Evolutionary conservation across 176 grass and related monocot genomes (phyloP).

Genomic region (Aegilops tauschii): DNA sequence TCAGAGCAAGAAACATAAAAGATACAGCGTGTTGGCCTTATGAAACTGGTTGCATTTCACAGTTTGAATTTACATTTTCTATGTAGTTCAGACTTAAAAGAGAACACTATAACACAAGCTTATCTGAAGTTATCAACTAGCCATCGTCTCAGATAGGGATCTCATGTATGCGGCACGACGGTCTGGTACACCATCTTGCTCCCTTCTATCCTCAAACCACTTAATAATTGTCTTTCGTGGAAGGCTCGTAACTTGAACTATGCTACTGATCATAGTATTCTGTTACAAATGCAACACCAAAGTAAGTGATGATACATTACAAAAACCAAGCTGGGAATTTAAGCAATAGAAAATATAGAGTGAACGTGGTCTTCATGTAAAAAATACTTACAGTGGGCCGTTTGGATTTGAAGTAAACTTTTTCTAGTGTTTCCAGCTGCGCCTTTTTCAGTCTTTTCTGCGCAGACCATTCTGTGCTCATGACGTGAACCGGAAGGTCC

Average conservation of each 20-base stretch:
- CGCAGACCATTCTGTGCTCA: constrained; percentile 47
- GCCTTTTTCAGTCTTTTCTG: constrained; percentile 80
- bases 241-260: constrained; percentile 91
- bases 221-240: constrained; percentile 72
- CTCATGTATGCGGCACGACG: constrained; percentile 45
- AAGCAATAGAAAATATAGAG: neutral
- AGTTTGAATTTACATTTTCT: constrained; percentile 41
- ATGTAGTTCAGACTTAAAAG: constrained; percentile 19
- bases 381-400: constrained; percentile 68
- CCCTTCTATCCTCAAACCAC: constrained; percentile 93
- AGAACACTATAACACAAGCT: constrained; percentile 12
- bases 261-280: constrained; percentile 87
- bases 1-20: constrained; percentile 22
- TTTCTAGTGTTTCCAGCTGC: constrained; percentile 80
- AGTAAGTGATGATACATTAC: neutral
- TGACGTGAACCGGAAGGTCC: constrained; percentile 61
- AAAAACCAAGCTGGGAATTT: neutral
- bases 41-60: constrained; percentile 17
- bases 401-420: constrained; percentile 75
- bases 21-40: constrained; percentile 12
- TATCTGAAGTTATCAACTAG: constrained; percentile 39
- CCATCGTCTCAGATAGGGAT: constrained; percentile 45
- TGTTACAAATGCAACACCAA: constrained; percentile 41
- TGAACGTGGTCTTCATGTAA: constrained; percentile 4
- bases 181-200: constrained; percentile 60